A percentile compares a stretch with the other conserved stretches of the same genome.
phyloP scores from a whole-genome alignment of 1,284 basidiomycete genomes.

The Ceraceosorus guamensis region DNA sequence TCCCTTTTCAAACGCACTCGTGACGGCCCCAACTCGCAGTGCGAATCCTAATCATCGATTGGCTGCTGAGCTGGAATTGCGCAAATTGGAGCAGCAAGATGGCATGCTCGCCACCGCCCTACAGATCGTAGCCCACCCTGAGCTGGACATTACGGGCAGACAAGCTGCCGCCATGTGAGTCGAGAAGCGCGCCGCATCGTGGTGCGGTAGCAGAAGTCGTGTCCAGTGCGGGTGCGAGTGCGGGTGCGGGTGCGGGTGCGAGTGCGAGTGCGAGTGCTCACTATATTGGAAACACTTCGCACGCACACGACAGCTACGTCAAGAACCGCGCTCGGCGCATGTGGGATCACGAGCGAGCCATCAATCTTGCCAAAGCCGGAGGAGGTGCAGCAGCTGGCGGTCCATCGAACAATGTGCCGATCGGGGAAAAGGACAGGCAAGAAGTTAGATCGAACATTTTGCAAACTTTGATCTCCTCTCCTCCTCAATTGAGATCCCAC shows the following conservation, averaged over 20 bases:
- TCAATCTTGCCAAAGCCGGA: neutral
- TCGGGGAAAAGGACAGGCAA: constrained; percentile 28
- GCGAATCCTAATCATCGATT: constrained; percentile 40
- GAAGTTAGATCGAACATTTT: constrained; percentile 30
- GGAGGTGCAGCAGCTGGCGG: constrained; percentile 9
- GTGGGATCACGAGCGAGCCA: constrained; percentile 28
- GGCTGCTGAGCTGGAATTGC: constrained; percentile 44
- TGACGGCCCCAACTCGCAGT: neutral
- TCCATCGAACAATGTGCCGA: constrained; percentile 5
- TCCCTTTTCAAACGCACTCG: too few relatives aligned
- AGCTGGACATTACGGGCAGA: constrained; percentile 31
- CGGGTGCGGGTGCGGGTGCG: neutral
- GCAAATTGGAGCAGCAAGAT: constrained; percentile 36
- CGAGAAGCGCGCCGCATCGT: too few relatives aligned
- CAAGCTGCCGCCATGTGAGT: constrained; percentile 42
- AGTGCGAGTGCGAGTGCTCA: neutral
- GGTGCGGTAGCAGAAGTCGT: too few relatives aligned
- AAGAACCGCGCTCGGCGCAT: constrained; percentile 42
- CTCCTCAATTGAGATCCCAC: constrained; percentile 30
- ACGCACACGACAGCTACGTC: constrained; percentile 21
- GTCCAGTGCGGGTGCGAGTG: neutral
- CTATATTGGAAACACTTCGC: too few relatives aligned
- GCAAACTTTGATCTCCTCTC: constrained; percentile 29
- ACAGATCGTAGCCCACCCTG: constrained; percentile 27
- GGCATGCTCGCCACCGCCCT: constrained; percentile 44